Percentiles rank a stretch among this genome's conserved stretches.
These are phyloP conservation scores for Entophlyctis luteolus DNA, from an alignment of 192 early-diverging fungal genomes.

Conservation along the genomic window DNA sequence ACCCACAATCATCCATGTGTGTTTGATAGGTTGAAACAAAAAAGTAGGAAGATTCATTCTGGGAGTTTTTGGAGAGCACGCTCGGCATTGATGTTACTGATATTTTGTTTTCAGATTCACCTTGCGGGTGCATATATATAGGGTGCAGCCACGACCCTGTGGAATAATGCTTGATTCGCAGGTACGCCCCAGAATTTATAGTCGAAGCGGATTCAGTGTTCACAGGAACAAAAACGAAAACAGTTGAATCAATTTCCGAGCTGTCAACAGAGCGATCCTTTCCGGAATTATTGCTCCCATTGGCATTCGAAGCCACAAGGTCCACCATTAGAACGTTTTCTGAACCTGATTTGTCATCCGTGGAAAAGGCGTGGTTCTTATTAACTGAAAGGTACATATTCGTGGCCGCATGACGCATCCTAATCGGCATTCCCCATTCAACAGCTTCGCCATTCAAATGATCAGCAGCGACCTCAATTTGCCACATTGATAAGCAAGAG, in stretches of 20 bases:
- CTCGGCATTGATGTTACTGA: too few relatives aligned
- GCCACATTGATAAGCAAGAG: constrained; percentile 32
- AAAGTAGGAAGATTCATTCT: too few relatives aligned
- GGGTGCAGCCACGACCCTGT: constrained; percentile 37
- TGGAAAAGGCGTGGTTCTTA: too few relatives aligned
- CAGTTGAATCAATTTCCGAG: constrained; percentile 26
- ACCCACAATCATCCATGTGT: constrained; percentile 27
- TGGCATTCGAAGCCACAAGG: too few relatives aligned
- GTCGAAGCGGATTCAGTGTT: constrained; percentile 5
- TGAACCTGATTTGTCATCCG: too few relatives aligned
- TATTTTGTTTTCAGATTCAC: too few relatives aligned
- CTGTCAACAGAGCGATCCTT: not conserved
- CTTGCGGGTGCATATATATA: not conserved
- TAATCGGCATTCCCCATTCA: constrained; percentile 21
- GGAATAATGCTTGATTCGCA: constrained; percentile 27
- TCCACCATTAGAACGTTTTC: too few relatives aligned
- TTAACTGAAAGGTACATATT: constrained; percentile 36
- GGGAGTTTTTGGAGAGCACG: too few relatives aligned
- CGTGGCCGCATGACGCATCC: constrained; percentile 25
- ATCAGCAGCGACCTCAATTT: constrained; percentile 27
- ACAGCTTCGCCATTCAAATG: constrained; percentile 19
- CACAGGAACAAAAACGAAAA: constrained; percentile 30
- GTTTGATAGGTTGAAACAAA: constrained; percentile 2
- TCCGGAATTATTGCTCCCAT: too few relatives aligned
- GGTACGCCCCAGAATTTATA: constrained; percentile 16